These are phyloP conservation scores for Ascomycota sp. DNA, from an alignment of 2,329 filamentous ascomycete genomes.

Conservation along the genomic window DNA sequence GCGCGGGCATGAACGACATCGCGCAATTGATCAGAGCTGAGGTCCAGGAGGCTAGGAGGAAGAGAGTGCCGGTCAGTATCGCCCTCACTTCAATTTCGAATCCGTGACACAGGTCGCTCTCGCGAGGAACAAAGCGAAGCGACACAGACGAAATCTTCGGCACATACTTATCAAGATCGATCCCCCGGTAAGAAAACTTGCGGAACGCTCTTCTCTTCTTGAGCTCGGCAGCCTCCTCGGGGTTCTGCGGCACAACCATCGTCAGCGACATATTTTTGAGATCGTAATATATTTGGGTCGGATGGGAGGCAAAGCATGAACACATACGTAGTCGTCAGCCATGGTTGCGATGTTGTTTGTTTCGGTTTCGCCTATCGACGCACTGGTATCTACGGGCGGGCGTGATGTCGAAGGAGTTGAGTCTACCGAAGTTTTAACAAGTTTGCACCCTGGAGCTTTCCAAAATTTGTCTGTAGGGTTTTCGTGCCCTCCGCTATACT, in stretches of 20 bases:
- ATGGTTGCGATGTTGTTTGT: conserved; percentile 36
- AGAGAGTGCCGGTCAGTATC: conserved; percentile 3
- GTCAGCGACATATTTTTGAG: conserved; percentile 9
- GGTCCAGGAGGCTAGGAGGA: conserved; percentile 71
- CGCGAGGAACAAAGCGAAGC: conserved; percentile 17
- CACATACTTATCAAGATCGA: conserved; percentile 91
- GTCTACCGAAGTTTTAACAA: conserved; percentile 4
- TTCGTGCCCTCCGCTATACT: conserved; percentile 17
- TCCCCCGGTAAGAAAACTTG: conserved; percentile 99
- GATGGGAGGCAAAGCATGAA: conserved; percentile 7
- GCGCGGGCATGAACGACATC: conserved; percentile 98
- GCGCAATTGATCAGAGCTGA: conserved; percentile 94
- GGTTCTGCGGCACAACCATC: conserved; percentile 41
- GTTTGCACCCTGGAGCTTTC: not conserved
- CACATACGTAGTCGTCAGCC: conserved; percentile 84
- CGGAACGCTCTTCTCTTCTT: conserved; percentile 99
- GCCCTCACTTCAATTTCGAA: no score
- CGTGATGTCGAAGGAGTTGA: conserved; percentile 17
- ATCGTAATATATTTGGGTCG: conserved; percentile 4
- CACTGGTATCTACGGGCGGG: conserved; percentile 21
- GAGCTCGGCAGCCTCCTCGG: conserved; percentile 95
- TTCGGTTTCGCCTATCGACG: conserved; percentile 23
- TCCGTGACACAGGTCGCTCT: no score
- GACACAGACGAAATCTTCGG: no score
- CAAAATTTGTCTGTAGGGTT: conserved; percentile 19